Percentiles rank a stretch among this genome's conserved stretches.
Evolutionary conservation across 2,329 filamentous ascomycete species (phyloP).

Genomic region (Colletotrichum nymphaeae): DNA sequence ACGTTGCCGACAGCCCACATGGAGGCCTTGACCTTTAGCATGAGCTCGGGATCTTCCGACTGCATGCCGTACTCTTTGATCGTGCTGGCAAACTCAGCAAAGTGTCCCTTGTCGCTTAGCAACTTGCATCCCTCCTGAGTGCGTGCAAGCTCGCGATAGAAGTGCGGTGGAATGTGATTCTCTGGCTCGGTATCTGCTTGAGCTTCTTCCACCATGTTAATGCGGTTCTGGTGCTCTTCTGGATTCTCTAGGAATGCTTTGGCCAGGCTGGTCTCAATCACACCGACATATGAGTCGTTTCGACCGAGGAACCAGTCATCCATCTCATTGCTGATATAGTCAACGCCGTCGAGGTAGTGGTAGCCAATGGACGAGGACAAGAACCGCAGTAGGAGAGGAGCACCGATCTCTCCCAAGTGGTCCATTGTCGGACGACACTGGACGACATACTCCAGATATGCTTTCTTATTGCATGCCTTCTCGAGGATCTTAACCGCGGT

Average conservation of each 20-base stretch:
- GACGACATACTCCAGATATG: slow-evolving; percentile 93
- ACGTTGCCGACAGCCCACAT: slow-evolving; percentile 98
- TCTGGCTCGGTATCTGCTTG: slow-evolving; percentile 70
- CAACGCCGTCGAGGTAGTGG: slow-evolving; percentile 94
- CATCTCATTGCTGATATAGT: slow-evolving; percentile 99
- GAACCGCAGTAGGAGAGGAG: slow-evolving; percentile 90
- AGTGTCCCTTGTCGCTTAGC: slow-evolving; percentile 92
- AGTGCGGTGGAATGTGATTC: slow-evolving; percentile 89
- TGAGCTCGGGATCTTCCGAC: slow-evolving; percentile 83
- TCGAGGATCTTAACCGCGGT: slow-evolving; percentile 97
- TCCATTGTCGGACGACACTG: slow-evolving; percentile 95
- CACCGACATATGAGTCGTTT: slow-evolving; percentile 93
- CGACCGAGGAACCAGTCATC: slow-evolving; percentile 98
- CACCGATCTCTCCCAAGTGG: slow-evolving; percentile 95
- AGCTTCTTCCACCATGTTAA: slow-evolving; percentile 69
- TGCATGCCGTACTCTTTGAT: slow-evolving; percentile 90
- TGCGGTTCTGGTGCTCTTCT: slow-evolving; percentile 67
- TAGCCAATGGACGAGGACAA: slow-evolving; percentile 97
- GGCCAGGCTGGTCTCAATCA: slow-evolving; percentile 95
- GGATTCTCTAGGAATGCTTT: slow-evolving; percentile 80
- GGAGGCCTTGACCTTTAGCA: slow-evolving; percentile 95
- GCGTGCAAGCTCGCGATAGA: slow-evolving; percentile 93
- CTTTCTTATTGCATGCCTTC: slow-evolving; percentile 93
- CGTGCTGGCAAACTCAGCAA: slow-evolving; percentile 90
- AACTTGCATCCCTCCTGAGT: slow-evolving; percentile 93